These are phyloP conservation scores for Aquilaria agallochum DNA, from an alignment of 441 rosid genomes.

Conservation along the genomic window DNA sequence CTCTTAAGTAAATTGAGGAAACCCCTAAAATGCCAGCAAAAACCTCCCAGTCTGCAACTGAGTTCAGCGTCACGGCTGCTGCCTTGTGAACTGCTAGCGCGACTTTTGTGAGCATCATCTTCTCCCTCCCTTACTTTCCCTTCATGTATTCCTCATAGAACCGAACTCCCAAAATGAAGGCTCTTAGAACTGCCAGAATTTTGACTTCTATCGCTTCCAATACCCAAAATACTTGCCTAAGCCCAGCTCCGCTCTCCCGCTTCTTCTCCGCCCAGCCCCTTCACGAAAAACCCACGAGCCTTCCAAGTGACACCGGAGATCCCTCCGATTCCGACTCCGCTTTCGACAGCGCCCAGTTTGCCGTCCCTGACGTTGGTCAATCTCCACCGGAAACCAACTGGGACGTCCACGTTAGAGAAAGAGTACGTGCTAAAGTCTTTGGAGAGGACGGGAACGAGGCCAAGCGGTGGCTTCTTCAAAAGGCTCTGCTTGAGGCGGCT, in stretches of 20 bases:
- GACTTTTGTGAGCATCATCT: background rate
- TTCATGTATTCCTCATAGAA: conserved; percentile 2
- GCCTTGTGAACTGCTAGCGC: no score
- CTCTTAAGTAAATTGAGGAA: background rate
- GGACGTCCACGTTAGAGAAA: conserved; percentile 60
- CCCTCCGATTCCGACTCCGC: conserved; percentile 25
- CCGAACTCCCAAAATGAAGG: conserved; percentile 36
- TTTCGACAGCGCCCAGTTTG: conserved; percentile 61
- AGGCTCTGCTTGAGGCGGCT: conserved; percentile 77
- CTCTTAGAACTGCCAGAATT: conserved; percentile 37
- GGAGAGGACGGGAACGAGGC: conserved; percentile 48
- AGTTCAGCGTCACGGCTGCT: background rate
- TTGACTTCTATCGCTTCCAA: conserved; percentile 20
- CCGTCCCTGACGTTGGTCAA: conserved; percentile 19
- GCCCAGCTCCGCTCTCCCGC: conserved; percentile 24
- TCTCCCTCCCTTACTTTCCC: background rate
- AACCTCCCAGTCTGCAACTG: background rate
- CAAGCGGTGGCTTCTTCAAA: conserved; percentile 59
- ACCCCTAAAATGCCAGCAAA: conserved; percentile 28
- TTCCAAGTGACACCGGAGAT: conserved; percentile 28
- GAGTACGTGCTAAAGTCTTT: conserved; percentile 50
- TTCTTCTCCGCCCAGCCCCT: conserved; percentile 62
- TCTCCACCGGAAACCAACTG: conserved; percentile 40
- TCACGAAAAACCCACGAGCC: conserved; percentile 27
- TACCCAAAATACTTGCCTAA: conserved; percentile 16